phyloP scores from a whole-genome alignment of 2,329 filamentous ascomycete genomes.

The Colletotrichum phormii region DNA sequence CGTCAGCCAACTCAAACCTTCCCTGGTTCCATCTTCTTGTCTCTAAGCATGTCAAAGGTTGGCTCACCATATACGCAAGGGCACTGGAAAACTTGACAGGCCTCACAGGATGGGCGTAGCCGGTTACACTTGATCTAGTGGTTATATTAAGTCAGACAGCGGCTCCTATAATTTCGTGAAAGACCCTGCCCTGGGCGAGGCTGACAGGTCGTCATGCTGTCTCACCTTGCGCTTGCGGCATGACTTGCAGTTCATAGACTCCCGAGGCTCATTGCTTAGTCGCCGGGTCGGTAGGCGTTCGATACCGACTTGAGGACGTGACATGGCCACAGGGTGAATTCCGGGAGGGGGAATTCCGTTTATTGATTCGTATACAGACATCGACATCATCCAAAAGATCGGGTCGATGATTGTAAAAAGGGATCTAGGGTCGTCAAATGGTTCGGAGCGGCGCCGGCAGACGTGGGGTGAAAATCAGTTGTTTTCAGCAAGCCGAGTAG shows the following conservation, averaged over 20 bases:
- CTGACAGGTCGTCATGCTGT: constrained; percentile 1
- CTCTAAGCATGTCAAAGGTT: not conserved
- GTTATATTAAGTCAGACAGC: constrained; percentile 27
- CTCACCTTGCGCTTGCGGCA: constrained; percentile 90
- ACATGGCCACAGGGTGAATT: constrained; percentile 67
- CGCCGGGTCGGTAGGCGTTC: constrained; percentile 80
- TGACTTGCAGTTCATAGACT: constrained; percentile 96
- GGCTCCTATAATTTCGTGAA: not conserved
- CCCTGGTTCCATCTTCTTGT: not conserved
- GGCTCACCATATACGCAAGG: constrained; percentile 85
- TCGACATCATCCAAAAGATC: constrained; percentile 49
- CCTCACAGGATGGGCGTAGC: constrained; percentile 85
- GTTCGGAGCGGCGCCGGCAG: not conserved
- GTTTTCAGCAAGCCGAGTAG: constrained; percentile 10
- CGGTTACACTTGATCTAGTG: constrained; percentile 91
- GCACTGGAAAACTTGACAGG: constrained; percentile 90
- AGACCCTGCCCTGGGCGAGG: not conserved
- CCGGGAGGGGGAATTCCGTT: constrained; percentile 56
- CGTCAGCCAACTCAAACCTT: constrained; percentile 17
- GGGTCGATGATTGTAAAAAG: not conserved
- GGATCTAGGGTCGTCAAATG: not conserved
- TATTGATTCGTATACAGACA: constrained; percentile 54
- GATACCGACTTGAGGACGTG: constrained; percentile 83
- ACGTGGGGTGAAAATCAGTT: not conserved
- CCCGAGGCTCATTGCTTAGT: constrained; percentile 79